Evolutionary conservation across 2,329 filamentous ascomycete species (phyloP).

Genomic region (Xylaria sp.): DNA sequence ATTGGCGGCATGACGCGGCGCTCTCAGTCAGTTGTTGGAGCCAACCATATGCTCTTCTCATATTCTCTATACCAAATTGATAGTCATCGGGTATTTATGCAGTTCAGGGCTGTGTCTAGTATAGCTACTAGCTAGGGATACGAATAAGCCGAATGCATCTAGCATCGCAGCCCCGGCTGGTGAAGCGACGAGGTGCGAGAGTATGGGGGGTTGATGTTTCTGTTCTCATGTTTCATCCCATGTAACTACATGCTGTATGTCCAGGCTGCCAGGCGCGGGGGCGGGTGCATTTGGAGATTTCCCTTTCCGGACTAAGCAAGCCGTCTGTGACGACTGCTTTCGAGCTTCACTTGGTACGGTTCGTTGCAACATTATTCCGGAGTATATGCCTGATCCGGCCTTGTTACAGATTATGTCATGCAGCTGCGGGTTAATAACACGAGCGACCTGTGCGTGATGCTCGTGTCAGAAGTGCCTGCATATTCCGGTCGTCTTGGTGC

Average conservation of each 20-base stretch:
- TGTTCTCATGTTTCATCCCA: constrained; percentile 29
- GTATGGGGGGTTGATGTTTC: constrained; percentile 7
- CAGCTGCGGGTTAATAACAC: constrained; percentile 35
- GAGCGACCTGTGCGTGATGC: constrained; percentile 36
- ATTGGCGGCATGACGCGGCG: constrained; percentile 39
- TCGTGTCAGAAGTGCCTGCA: constrained; percentile 38
- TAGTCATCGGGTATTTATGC: constrained; percentile 30
- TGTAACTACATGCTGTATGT: constrained; percentile 17
- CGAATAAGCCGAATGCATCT: constrained; percentile 22
- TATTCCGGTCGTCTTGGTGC: constrained; percentile 29
- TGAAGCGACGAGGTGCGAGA: constrained; percentile 7
- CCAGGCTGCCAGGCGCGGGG: constrained; percentile 25
- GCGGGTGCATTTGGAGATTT: constrained; percentile 22
- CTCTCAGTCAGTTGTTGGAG: constrained; percentile 19
- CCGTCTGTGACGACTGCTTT: constrained; percentile 17
- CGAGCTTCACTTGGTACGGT: constrained; percentile 14
- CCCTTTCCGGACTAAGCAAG: constrained; percentile 28
- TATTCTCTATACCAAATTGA: constrained; percentile 10
- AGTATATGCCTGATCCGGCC: constrained; percentile 31
- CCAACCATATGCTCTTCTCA: constrained; percentile 14
- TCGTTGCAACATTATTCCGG: constrained; percentile 26
- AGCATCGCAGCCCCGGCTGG: constrained; percentile 14
- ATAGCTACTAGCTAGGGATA: constrained; percentile 21
- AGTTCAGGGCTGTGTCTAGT: constrained; percentile 27
- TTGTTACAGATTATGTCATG: constrained; percentile 38